A percentile compares a stretch with the other conserved stretches of the same genome.
Evolutionary conservation across 2,329 filamentous ascomycete species (phyloP).

Genomic region (Penicillium psychrosexuale): DNA sequence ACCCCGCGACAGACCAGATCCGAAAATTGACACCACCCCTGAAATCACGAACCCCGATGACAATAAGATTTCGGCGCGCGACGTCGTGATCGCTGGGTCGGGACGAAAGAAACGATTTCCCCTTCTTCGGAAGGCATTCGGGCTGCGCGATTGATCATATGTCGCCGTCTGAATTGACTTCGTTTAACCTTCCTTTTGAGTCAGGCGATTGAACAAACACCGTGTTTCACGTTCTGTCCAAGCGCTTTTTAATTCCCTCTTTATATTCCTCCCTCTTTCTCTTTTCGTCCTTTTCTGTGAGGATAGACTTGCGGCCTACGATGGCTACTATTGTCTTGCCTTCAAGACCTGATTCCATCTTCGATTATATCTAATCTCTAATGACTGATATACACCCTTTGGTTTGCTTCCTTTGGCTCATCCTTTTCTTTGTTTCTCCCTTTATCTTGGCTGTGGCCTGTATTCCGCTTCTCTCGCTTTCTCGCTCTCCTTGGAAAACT

Average conservation of each 20-base stretch:
- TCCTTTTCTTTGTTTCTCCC: background rate
- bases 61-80: conserved; percentile 17
- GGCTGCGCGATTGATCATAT: conserved; percentile 29
- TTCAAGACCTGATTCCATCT: conserved; percentile 3
- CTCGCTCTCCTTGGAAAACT: background rate
- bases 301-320: background rate
- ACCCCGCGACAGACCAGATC: conserved; percentile 5
- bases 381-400: conserved; percentile 19
- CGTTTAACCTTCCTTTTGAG: background rate
- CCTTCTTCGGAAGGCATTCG: conserved; percentile 45
- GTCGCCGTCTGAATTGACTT: background rate
- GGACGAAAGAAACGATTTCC: conserved; percentile 48
- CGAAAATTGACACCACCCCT: conserved; percentile 11
- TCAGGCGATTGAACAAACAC: background rate
- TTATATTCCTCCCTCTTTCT: background rate
- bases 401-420: conserved; percentile 2
- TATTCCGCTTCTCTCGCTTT: background rate
- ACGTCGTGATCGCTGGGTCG: conserved; percentile 34
- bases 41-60: conserved; percentile 17
- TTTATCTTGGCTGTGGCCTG: background rate
- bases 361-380: conserved; percentile 24
- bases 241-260: conserved; percentile 8
- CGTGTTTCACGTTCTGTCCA: background rate
- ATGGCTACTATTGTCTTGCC: background rate
- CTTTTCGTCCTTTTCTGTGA: background rate